Percentiles rank a stretch among this genome's conserved stretches.
phyloP scores from a whole-genome alignment of 495 filamentous ascomycete genomes.

The Penicillium goetzii region DNA sequence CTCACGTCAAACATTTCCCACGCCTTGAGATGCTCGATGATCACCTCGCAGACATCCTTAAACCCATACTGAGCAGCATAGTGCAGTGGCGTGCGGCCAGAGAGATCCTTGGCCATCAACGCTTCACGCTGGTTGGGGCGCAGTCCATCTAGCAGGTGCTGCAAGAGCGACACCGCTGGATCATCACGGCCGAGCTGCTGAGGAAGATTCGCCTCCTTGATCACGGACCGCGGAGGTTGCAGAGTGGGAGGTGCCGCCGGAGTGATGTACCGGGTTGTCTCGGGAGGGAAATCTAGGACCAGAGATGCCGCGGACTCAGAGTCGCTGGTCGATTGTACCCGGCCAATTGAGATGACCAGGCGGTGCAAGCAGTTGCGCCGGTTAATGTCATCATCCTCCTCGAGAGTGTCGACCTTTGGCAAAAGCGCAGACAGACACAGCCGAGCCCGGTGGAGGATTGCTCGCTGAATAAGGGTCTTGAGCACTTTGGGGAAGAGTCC shows the following conservation, averaged over 20 bases:
- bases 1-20: conserved; percentile 87
- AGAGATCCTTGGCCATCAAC: conserved; percentile 69
- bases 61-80: conserved; percentile 97
- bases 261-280: conserved; percentile 69
- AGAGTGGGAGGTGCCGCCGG: conserved; percentile 71
- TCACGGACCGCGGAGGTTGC: conserved; percentile 58
- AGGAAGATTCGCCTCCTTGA: conserved; percentile 59
- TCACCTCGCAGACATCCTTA: conserved; percentile 79
- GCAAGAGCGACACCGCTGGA: conserved; percentile 72
- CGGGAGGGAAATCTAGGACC: conserved; percentile 54
- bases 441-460: conserved; percentile 72
- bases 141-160: conserved; percentile 72
- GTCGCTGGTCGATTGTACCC: conserved; percentile 66
- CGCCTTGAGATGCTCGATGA: conserved; percentile 83
- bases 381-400: conserved; percentile 91
- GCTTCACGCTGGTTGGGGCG: conserved; percentile 69
- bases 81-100: conserved; percentile 87
- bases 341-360: conserved; percentile 85
- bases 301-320: conserved; percentile 47
- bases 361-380: conserved; percentile 91
- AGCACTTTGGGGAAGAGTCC: conserved; percentile 62
- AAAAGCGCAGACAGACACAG: conserved; percentile 71
- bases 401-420: conserved; percentile 64
- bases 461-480: conserved; percentile 80
- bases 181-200: conserved; percentile 69